phyloP scores from a whole-genome alignment of 495 filamentous ascomycete genomes.

The Neurospora discreta region DNA sequence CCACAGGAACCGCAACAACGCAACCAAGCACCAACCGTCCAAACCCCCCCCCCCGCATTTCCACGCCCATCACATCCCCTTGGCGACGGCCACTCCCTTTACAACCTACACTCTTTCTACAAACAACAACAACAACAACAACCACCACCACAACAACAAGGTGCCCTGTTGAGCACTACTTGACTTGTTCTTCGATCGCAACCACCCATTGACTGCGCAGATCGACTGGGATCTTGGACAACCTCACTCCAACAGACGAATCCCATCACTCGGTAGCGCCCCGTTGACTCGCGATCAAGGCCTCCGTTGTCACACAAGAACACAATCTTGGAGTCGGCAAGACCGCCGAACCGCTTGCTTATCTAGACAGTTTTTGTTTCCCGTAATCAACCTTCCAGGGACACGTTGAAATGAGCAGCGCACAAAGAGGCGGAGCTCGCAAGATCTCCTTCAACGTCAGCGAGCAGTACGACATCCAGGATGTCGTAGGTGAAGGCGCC shows the following conservation, averaged over 20 bases:
- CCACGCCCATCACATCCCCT: neutral
- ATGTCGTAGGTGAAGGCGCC: slow-evolving; percentile 97
- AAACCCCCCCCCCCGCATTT: neutral
- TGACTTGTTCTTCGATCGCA: neutral
- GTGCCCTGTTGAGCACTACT: neutral
- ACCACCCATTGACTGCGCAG: neutral
- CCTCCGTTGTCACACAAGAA: neutral
- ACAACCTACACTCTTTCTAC: neutral
- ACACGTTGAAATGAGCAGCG: slow-evolving; percentile 21
- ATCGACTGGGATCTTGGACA: neutral
- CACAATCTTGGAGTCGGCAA: neutral
- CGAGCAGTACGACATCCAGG: slow-evolving; percentile 98
- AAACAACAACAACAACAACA: neutral
- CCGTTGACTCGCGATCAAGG: neutral
- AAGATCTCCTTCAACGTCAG: slow-evolving; percentile 99
- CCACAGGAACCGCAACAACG: neutral
- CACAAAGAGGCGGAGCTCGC: slow-evolving; percentile 47
- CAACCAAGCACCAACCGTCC: neutral
- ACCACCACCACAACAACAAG: neutral
- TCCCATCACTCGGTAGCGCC: neutral
- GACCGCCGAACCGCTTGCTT: neutral
- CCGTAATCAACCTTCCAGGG: neutral
- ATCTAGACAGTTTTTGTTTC: slow-evolving; percentile 9
- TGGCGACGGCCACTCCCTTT: neutral
- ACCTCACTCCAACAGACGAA: neutral